Base-by-base conservation (phyloP, 345 rosid genomes). In the Murraya paniculata region DNA sequence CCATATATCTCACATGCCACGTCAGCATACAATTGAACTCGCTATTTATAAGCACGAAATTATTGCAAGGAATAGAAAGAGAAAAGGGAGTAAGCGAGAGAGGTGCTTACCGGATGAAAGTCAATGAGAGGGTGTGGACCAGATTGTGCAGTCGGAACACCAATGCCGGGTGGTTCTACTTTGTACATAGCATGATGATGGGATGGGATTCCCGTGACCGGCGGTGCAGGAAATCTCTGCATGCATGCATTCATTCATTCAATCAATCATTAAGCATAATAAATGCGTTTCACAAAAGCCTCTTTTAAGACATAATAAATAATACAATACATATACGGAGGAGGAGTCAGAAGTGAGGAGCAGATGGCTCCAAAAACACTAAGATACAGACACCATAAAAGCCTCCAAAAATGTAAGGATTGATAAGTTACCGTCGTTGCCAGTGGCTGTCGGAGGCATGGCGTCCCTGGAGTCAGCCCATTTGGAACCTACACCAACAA, bases 81-180 rank as follows among this genome's bases (percentile, higher is more conserved):
- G 50, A 0, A 45, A 11, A 45, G 50, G 50, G 77, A 35, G 76
- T 70, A 22, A 2, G 19, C n/a, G 48, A 24, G 35, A 45, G 28
- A 81, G 24, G 4, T 7, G 11, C 94, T 91, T 59, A 96, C 99
- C 67, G 92, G 96, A 72, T 87, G 92, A 70, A 86, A 81, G 82
- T 89, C 93, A 30, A 88, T 74, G n/a, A 74, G 87, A 66, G 87
- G 90, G 59, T 71, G 78, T 57, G 85, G 88, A 68, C 86, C 84
- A 41, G 77, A 75, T 36, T 77, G 91, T 67, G 58, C 76, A n/a
- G 83, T 33, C 4, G 83, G 82, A 78, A 87, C 83, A 62, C 89
- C 89, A 1, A 82, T 81, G 82, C 86, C 84, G 5, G 84, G 72
- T 14, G 82, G 74, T 11, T 86, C 91, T 72, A 79, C 83, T 87